These are phyloP conservation scores for Nasturtium officinale DNA, from an alignment of 345 rosid genomes.

Conservation along the genomic window DNA sequence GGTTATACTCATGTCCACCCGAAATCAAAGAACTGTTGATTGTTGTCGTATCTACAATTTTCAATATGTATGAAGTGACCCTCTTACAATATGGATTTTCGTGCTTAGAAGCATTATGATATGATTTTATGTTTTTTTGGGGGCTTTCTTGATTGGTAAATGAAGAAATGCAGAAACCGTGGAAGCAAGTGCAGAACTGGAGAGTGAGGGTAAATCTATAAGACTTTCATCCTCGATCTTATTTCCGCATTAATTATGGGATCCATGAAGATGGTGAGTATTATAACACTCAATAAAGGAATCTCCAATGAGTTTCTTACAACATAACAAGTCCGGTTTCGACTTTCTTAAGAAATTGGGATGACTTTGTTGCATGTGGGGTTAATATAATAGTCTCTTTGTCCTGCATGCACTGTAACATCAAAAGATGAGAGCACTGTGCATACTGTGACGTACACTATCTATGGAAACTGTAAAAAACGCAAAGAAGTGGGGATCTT, in stretches of 20 bases:
- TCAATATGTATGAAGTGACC: background rate
- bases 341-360: background rate
- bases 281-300: slow-evolving; percentile 39
- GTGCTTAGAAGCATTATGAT: background rate
- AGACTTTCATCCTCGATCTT: slow-evolving; percentile 37
- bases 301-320: slow-evolving; percentile 53
- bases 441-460: slow-evolving; percentile 26
- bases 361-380: slow-evolving; percentile 8
- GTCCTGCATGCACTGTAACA: slow-evolving; percentile 27
- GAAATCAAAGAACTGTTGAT: background rate
- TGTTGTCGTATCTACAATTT: background rate
- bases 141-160: slow-evolving; percentile 22
- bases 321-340: background rate
- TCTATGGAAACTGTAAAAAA: slow-evolving; percentile 25
- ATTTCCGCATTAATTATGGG: slow-evolving; percentile 29
- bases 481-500: slow-evolving; percentile 30
- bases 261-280: slow-evolving; percentile 35
- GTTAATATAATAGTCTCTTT: slow-evolving; percentile 1
- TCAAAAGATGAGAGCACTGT: slow-evolving; percentile 26
- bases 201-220: background rate
- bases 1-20: background rate
- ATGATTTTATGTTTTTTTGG: background rate
- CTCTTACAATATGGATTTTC: background rate
- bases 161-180: slow-evolving; percentile 46
- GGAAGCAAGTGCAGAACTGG: slow-evolving; percentile 47